Evolutionary conservation across 495 filamentous ascomycete species (phyloP).

Genomic region (Cudoniella acicularis): DNA sequence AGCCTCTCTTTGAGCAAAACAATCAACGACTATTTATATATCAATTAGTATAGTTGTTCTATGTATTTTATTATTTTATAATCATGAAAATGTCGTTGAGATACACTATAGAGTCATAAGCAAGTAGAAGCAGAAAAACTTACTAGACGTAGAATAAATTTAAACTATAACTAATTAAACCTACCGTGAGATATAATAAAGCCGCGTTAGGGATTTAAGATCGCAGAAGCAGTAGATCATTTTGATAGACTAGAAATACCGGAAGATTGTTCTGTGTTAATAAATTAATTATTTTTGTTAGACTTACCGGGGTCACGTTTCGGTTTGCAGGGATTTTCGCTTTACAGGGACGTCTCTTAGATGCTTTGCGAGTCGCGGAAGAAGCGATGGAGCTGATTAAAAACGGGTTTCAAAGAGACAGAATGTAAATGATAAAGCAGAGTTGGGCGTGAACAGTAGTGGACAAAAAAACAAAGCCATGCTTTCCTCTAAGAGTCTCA

Average conservation of each 20-base stretch:
- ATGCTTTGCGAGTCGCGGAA: slow-evolving; percentile 14
- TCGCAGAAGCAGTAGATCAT: not conserved
- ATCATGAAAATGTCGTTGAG: too few species aligned
- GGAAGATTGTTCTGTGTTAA: not conserved
- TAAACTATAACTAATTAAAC: not conserved
- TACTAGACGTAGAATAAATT: not conserved
- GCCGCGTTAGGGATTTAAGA: not conserved
- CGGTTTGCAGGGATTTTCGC: not conserved
- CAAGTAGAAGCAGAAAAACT: not conserved
- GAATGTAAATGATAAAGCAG: too few species aligned
- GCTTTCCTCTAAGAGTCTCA: too few species aligned
- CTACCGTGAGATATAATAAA: not conserved
- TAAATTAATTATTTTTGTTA: not conserved
- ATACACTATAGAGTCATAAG: too few species aligned
- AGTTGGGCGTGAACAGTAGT: too few species aligned
- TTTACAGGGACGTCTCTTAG: slow-evolving; percentile 1
- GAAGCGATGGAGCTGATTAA: too few species aligned
- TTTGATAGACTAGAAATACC: not conserved
- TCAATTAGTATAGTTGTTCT: too few species aligned
- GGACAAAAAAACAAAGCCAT: too few species aligned
- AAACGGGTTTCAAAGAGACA: too few species aligned
- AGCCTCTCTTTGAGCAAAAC: too few species aligned
- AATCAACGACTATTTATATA: too few species aligned
- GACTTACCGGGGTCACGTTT: not conserved
- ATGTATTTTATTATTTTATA: too few species aligned